Percentiles rank a stretch among this genome's conserved stretches.
Conservation (phyloP, 345 rosid species). For the Psidium friedrichsthalianum region DNA sequence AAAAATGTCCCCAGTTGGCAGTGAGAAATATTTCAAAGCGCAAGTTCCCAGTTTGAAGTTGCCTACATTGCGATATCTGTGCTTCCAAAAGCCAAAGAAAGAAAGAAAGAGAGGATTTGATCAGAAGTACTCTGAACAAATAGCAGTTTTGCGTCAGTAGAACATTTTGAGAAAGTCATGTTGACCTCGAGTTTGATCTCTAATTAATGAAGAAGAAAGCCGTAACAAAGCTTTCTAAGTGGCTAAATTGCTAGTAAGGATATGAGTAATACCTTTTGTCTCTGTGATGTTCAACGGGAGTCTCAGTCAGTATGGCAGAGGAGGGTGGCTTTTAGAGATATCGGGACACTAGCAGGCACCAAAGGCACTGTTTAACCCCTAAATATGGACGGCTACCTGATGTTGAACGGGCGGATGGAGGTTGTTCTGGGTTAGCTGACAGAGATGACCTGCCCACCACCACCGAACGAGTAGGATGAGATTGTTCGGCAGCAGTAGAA, state of each 20-base stretch:
- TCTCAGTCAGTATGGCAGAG: constrained; percentile 23
- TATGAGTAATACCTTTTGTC: constrained; percentile 41
- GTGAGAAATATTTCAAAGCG: background rate
- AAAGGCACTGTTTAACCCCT: constrained; percentile 28
- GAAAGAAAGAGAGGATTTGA: background rate
- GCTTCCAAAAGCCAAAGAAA: background rate
- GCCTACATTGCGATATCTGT: background rate
- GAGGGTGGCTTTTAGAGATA: constrained; percentile 52
- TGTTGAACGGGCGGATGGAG: constrained; percentile 30
- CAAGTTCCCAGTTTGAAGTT: background rate
- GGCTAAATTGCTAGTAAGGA: background rate
- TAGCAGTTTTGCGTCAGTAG: background rate
- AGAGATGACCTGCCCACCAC: constrained; percentile 23
- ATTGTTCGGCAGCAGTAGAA: background rate
- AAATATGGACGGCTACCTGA: constrained; percentile 25
- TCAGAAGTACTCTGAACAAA: background rate
- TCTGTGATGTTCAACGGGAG: constrained; percentile 25
- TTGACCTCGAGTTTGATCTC: background rate
- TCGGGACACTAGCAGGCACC: constrained; percentile 41
- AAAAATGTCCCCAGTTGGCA: background rate
- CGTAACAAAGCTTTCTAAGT: background rate
- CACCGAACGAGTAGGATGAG: background rate
- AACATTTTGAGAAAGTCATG: background rate
- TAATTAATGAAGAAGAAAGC: background rate
- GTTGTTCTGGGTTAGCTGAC: constrained; percentile 22